Percentiles rank a stretch among this genome's conserved stretches.
Evolutionary conservation across 2,329 filamentous ascomycete species (phyloP).

Genomic region (Fusarium floridanum): DNA sequence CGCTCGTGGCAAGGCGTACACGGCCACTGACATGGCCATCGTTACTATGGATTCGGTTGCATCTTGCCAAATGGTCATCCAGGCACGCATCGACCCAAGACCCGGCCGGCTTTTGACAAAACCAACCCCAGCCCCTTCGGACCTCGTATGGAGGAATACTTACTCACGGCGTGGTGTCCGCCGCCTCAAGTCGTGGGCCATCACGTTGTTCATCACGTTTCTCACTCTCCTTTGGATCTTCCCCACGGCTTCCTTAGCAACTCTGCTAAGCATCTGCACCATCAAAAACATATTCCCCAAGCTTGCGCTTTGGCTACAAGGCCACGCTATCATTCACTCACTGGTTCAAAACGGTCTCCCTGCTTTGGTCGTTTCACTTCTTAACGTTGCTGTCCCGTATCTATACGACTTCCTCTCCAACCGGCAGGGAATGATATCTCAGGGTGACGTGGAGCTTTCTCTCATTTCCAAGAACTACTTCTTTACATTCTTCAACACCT

Average conservation of each 20-base stretch:
- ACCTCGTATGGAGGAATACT: slow-evolving; percentile 96
- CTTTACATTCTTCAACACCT: slow-evolving; percentile 99
- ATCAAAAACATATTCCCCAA: slow-evolving; percentile 79
- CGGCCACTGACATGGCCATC: slow-evolving; percentile 87
- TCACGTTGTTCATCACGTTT: slow-evolving; percentile 85
- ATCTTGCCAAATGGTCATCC: slow-evolving; percentile 93
- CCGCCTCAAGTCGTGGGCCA: slow-evolving; percentile 82
- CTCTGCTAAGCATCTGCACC: slow-evolving; percentile 83
- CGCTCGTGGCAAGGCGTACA: slow-evolving; percentile 81
- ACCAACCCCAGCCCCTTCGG: slow-evolving; percentile 86
- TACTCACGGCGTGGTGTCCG: slow-evolving; percentile 82
- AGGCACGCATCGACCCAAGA: slow-evolving; percentile 91
- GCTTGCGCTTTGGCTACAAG: slow-evolving; percentile 75
- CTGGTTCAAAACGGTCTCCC: slow-evolving; percentile 90
- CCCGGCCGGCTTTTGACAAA: slow-evolving; percentile 89
- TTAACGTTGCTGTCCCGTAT: slow-evolving; percentile 92
- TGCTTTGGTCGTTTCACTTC: slow-evolving; percentile 84
- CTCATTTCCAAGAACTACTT: slow-evolving; percentile 99
- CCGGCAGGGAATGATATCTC: slow-evolving; percentile 93
- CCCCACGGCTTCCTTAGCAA: slow-evolving; percentile 83
- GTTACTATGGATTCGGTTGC: slow-evolving; percentile 98
- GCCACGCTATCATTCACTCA: slow-evolving; percentile 78
- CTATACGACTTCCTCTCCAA: slow-evolving; percentile 94
- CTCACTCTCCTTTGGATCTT: slow-evolving; percentile 91
- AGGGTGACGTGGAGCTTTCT: slow-evolving; percentile 93